Conservation (phyloP, 768 basidiomycete genomes). For the Pleurotus eryngii region DNA sequence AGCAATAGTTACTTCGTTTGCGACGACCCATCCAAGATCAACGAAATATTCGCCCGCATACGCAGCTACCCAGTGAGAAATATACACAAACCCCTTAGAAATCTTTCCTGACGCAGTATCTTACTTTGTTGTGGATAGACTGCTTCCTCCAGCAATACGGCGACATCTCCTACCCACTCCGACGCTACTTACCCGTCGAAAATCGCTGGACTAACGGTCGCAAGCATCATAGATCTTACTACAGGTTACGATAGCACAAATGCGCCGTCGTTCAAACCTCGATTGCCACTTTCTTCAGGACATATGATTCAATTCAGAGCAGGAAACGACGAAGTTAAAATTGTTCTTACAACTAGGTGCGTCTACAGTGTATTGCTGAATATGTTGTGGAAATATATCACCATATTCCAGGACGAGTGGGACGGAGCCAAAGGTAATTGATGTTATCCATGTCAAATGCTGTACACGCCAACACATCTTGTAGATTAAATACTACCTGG, state of each 20-base stretch:
- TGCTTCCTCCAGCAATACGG: background rate
- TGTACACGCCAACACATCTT: background rate
- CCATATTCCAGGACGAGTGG: conserved; percentile 65
- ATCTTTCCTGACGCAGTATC: background rate
- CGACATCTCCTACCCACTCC: conserved; percentile 15
- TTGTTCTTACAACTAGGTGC: conserved; percentile 72
- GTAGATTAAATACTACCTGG: conserved; percentile 88
- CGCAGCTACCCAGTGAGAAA: conserved; percentile 49
- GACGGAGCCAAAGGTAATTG: conserved; percentile 79
- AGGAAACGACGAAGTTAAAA: conserved; percentile 39
- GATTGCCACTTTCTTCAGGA: conserved; percentile 68
- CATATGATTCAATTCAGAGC: conserved; percentile 86
- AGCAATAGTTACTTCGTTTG: conserved; percentile 84
- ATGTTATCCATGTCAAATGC: background rate
- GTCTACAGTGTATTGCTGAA: conserved; percentile 6
- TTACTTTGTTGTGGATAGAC: background rate
- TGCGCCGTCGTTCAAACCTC: conserved; percentile 59
- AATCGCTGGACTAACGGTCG: conserved; percentile 60
- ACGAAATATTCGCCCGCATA: conserved; percentile 64
- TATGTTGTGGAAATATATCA: background rate
- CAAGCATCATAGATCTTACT: conserved; percentile 72
- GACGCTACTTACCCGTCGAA: conserved; percentile 51
- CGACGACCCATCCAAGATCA: conserved; percentile 59
- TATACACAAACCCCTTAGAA: background rate
- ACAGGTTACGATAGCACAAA: conserved; percentile 74